Conservation (phyloP, 2,329 filamentous ascomycete genomes). For the Fusarium lyarnte region DNA sequence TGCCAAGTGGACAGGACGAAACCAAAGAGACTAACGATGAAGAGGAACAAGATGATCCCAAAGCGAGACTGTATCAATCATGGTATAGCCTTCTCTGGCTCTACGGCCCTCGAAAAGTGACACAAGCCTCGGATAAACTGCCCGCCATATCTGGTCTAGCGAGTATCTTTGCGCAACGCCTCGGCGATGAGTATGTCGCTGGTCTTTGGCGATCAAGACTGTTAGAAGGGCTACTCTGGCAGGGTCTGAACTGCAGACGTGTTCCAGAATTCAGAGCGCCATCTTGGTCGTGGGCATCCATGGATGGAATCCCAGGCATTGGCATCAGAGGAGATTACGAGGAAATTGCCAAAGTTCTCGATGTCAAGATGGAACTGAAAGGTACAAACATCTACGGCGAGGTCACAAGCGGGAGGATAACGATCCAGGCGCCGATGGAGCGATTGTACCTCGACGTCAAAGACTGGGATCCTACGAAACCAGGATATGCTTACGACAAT, state of each 20-base stretch:
- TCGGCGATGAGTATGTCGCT: not conserved
- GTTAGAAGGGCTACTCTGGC: not conserved
- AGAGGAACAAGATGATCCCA: accelerated
- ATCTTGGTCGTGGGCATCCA: not conserved
- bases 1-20: accelerated
- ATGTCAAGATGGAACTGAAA: not conserved
- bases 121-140: conserved; percentile 3
- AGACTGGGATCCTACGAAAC: not conserved
- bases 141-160: conserved; percentile 1
- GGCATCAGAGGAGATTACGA: accelerated
- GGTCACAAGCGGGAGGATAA: not conserved
- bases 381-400: not conserved
- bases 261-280: not conserved
- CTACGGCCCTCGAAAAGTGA: not conserved
- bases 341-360: not conserved
- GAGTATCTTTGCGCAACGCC: not conserved
- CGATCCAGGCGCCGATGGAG: not conserved
- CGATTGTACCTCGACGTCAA: not conserved
- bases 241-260: accelerated
- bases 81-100: not conserved
- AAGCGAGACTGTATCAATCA: not conserved
- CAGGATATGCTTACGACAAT: accelerated
- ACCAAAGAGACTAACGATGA: accelerated
- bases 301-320: not conserved
- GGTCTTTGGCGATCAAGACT: not conserved